phyloP scores from a whole-genome alignment of 495 filamentous ascomycete species.

The Aspergillus steynii region DNA sequence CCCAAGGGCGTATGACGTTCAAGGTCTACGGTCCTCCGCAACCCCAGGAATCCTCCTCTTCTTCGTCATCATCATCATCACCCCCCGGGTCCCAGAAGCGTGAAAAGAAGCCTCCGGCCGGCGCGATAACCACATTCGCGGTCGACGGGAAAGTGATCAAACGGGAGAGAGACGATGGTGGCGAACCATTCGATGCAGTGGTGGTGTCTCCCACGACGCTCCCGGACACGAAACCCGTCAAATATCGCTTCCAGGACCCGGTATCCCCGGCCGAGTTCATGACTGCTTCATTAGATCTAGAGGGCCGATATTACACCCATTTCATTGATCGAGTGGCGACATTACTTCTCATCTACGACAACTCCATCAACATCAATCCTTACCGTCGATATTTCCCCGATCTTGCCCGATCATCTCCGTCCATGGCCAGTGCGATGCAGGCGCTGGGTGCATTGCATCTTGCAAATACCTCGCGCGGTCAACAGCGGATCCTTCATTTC shows the following conservation, averaged over 20 bases:
- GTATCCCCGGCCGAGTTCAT: constrained; percentile 22
- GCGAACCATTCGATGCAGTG: constrained; percentile 15
- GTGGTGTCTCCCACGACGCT: constrained; percentile 27
- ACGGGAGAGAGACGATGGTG: constrained; percentile 18
- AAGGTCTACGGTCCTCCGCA: constrained; percentile 42
- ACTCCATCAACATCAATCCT: constrained; percentile 37
- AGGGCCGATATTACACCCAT: constrained; percentile 39
- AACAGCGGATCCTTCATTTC: constrained; percentile 37
- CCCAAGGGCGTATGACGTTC: constrained; percentile 44
- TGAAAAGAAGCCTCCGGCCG: constrained; percentile 22
- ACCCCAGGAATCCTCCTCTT: constrained; percentile 6
- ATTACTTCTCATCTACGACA: constrained; percentile 42
- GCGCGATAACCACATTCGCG: constrained; percentile 12
- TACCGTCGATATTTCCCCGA: constrained; percentile 40
- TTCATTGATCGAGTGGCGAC: constrained; percentile 42
- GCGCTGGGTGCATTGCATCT: constrained; percentile 45
- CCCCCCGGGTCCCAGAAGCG: constrained; percentile 21
- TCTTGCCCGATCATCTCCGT: constrained; percentile 36
- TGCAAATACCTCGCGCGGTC: constrained; percentile 39
- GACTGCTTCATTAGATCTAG: constrained; percentile 26
- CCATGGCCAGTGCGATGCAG: constrained; percentile 45
- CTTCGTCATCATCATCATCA: constrained; percentile 2
- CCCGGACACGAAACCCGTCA: constrained; percentile 14
- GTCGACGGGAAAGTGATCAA: constrained; percentile 15
- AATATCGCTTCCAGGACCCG: constrained; percentile 31